A percentile compares a stretch with the other conserved stretches of the same genome.
Conservation (phyloP, 108 stramenopile species). For the Skeletonema potamos region DNA sequence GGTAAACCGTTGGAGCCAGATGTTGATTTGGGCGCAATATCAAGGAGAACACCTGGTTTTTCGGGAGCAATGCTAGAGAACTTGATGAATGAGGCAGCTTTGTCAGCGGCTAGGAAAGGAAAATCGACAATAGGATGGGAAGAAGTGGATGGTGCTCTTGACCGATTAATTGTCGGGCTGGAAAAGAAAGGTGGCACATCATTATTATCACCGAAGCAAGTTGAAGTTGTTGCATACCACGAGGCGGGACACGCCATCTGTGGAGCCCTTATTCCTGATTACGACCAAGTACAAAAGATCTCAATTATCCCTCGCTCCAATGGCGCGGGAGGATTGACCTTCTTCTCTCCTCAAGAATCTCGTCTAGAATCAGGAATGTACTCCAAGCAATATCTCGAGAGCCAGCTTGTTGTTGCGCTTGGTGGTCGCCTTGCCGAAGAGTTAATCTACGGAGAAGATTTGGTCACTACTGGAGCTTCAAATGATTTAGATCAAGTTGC, state of each 20-base stretch:
- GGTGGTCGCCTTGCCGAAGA: constrained; percentile 98
- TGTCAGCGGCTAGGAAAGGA: constrained; percentile 76
- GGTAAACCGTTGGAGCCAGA: constrained; percentile 92
- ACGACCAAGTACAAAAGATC: constrained; percentile 97
- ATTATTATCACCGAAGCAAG: constrained; percentile 59
- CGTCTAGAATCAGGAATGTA: constrained; percentile 93
- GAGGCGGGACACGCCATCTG: constrained; percentile 96
- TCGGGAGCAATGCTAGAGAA: constrained; percentile 96
- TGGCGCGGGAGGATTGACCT: constrained; percentile 93
- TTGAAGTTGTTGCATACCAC: constrained; percentile 93
- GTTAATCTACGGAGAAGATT: constrained; percentile 92
- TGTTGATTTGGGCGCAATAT: constrained; percentile 91
- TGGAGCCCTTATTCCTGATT: constrained; percentile 86
- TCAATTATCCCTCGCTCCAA: constrained; percentile 93
- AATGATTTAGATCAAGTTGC: constrained; percentile 97
- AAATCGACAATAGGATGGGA: constrained; percentile 89
- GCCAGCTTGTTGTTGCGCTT: constrained; percentile 90
- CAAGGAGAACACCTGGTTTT: constrained; percentile 95
- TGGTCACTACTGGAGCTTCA: constrained; percentile 96
- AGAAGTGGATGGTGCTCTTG: constrained; percentile 95
- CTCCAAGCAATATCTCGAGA: constrained; percentile 91
- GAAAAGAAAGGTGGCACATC: constrained; percentile 92
- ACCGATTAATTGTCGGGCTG: constrained; percentile 95
- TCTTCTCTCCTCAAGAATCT: constrained; percentile 92
- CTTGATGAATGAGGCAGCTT: constrained; percentile 97